These are phyloP conservation scores for Boechera retrofracta DNA, from an alignment of 345 rosid genomes.

Conservation along the genomic window DNA sequence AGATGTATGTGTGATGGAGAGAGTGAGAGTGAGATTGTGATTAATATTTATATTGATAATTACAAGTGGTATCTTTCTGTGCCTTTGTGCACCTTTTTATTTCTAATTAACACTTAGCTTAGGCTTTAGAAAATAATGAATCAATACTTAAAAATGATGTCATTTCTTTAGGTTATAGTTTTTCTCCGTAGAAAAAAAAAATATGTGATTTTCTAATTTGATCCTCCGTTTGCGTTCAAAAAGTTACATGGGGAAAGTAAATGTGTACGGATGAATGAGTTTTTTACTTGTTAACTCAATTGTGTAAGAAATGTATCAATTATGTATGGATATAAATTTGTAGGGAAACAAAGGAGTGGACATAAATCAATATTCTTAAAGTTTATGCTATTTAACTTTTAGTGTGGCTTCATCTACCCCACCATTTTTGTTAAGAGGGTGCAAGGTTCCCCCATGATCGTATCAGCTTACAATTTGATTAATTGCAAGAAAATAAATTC, in stretches of 20 bases:
- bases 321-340: conserved; percentile 18
- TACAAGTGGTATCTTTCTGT: background rate
- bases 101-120: background rate
- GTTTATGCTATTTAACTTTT: conserved; percentile 30
- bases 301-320: background rate
- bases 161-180: background rate
- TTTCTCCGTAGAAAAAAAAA: background rate
- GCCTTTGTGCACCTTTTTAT: background rate
- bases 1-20: conserved; percentile 32
- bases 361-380: conserved; percentile 31
- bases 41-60: background rate
- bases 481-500: background rate
- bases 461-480: background rate
- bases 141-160: background rate
- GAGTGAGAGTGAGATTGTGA: background rate
- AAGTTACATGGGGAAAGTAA: background rate
- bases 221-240: background rate
- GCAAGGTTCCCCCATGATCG: conserved; percentile 16
- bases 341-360: conserved; percentile 33
- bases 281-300: background rate
- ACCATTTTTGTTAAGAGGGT: conserved; percentile 17
- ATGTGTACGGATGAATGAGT: background rate
- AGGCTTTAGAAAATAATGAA: background rate
- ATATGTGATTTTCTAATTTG: background rate
- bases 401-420: conserved; percentile 30